Evolutionary conservation across 2,329 filamentous ascomycete genomes (phyloP).

Genomic region (Colletotrichum sp.): DNA sequence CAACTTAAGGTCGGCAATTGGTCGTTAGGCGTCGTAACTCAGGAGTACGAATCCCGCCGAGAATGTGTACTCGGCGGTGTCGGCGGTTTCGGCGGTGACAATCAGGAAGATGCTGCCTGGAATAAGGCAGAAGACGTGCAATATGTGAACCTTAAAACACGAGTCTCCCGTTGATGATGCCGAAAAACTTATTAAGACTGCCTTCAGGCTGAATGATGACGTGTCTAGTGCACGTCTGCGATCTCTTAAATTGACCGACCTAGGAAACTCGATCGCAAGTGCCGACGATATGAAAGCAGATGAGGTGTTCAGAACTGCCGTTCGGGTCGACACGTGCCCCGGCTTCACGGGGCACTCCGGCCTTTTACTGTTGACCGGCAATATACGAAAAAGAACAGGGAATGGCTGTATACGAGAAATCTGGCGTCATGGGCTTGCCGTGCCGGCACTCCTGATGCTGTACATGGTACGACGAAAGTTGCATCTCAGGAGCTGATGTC

Average conservation of each 20-base stretch:
- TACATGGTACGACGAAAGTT: background rate
- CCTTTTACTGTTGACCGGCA: background rate
- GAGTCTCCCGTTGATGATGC: background rate
- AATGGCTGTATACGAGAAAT: background rate
- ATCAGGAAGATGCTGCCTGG: background rate
- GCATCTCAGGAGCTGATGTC: background rate
- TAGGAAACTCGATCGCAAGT: background rate
- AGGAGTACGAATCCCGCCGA: background rate
- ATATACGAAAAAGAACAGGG: background rate
- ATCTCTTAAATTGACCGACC: background rate
- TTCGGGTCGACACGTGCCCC: background rate
- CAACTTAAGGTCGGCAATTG: background rate
- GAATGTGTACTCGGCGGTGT: background rate
- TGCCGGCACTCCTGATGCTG: background rate
- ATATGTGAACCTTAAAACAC: background rate
- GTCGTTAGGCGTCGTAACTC: fast-evolving
- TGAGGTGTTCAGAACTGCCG: background rate
- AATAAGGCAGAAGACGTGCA: background rate
- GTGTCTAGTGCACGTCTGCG: background rate
- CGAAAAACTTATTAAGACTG: background rate
- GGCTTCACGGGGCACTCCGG: background rate
- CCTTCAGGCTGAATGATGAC: background rate
- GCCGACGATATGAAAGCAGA: background rate
- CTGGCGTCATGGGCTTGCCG: background rate
- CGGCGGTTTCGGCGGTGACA: background rate